Evolutionary conservation across 2,329 filamentous ascomycete genomes (phyloP), one percentile per base, ranked within the genome.

Genomic region (Phialophora verrucosa): DNA sequence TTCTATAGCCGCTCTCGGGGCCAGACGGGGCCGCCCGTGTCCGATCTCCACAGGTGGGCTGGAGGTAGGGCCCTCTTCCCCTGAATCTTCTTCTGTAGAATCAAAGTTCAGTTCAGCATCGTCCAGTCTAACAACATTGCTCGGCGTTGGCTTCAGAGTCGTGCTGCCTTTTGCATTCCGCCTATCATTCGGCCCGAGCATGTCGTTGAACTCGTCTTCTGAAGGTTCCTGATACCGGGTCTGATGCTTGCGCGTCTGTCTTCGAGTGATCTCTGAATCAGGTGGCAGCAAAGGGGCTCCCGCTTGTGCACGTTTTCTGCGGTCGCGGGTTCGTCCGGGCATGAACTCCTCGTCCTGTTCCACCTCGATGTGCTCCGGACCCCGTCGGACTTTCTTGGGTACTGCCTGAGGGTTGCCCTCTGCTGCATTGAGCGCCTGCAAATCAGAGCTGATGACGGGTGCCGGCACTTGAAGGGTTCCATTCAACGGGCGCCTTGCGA

Each of bases 341-440:
- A 68, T 68, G 49, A 70, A 73, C n/a, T 75, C 73, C 31, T 76
- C 72, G 32, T 74, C 73, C 23, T 64, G 67, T 42, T 74, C 71
- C 29, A 73, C 67, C 4, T 63, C 58, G 25, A 61, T 62, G 23
- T 65, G 42, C 38, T 71, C 64, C n/a, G 20, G 35, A 38, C 55
- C 60, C 44, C 53, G 62, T 25, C 70, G 67, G 17, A 64, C 58
- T 50, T 69, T 62, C 59, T 71, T 75, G 7, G 58, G 51, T 11
- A 59, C 27, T 31, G 65, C 60, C 65, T 68, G 61, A 12, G 69
- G 67, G 65, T 70, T 64, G 23, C 69, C 69, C 38, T 73, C 73
- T 62, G 72, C 73, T 25, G 68, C 69, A 57, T 76, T 73, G 62
- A 75, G 66, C 14, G 72, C 72, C 63, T 71, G 69, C 10, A 73